Evolutionary conservation across 2,329 filamentous ascomycete genomes (phyloP), one percentile per base, ranked within the genome.

Genomic region (Apiospora aurea): DNA sequence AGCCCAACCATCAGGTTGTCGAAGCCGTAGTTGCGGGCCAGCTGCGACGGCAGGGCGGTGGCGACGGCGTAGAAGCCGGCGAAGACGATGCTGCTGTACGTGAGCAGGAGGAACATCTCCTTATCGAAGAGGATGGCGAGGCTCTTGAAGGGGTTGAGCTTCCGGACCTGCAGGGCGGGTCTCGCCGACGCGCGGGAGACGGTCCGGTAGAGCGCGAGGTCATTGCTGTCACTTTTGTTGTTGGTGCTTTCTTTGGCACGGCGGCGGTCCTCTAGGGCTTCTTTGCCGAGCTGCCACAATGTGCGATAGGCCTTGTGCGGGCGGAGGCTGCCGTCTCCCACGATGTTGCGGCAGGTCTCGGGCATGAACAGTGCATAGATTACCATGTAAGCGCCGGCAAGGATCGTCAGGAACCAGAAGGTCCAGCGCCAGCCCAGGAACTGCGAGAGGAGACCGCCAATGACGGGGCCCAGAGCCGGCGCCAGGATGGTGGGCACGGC

Each of bases 371-470:
- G n/a, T 61, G 64, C 73, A 21, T 75, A 69, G 43, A 76, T 34
- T 24, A 69, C 38, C 18, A 75, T 47, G 21, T 75, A 69, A 34
- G 74, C 64, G 11, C 73, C 75, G n/a, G 75, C 75, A 21, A 74
- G 70, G 51, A 77, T 77, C 3, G 75, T 71, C 14, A 78, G 71
- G 64, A 78, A 75, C 75, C 75, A 77, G n/a, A 78, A 78, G 18
- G 76, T 77, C 29, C 73, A 75, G 4, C 76, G 74, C 77, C 77
- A 78, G 1, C 77, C 75, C 24, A 76, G 70, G 67, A 70, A 86
- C 69, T 87, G 82, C 4, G 82, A 80, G n/a, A 90, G 78, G 1
- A 88, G 73, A 2, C 87, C 88, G 4, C 88, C 87, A 10, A 89
- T 79, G 7, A 89, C 82, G 0, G 89, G 88, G 0, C 85, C 81